These are phyloP conservation scores for Kwoniella pini DNA, from an alignment of 768 basidiomycete species.

Conservation along the genomic window DNA sequence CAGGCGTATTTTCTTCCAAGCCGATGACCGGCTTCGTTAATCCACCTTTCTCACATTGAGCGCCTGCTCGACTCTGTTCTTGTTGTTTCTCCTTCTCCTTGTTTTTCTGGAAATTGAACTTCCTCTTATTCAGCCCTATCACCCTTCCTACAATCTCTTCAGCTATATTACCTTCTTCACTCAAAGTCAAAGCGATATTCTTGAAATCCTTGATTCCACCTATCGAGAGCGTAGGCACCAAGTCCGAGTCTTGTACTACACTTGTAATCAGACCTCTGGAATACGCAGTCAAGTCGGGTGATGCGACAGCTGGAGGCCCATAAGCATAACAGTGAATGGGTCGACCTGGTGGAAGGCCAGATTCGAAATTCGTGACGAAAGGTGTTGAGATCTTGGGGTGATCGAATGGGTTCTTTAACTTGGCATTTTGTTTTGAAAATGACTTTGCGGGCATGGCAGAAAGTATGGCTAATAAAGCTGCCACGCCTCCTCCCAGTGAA, in stretches of 20 bases:
- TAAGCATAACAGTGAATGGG: constrained; percentile 55
- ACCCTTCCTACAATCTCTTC: constrained; percentile 56
- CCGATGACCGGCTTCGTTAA: background rate
- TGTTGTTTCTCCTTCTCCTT: background rate
- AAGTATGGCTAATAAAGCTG: constrained; percentile 51
- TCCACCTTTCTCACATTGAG: background rate
- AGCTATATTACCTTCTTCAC: constrained; percentile 52
- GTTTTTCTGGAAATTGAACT: constrained; percentile 5
- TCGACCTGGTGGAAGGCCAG: constrained; percentile 54
- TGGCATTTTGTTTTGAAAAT: constrained; percentile 29
- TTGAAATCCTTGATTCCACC: constrained; percentile 54
- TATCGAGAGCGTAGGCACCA: constrained; percentile 51
- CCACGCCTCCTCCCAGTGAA: constrained; percentile 56
- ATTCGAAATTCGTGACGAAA: constrained; percentile 53
- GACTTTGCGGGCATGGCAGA: constrained; percentile 38
- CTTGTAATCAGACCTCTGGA: constrained; percentile 53
- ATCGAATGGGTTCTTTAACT: background rate
- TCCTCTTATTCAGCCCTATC: constrained; percentile 14
- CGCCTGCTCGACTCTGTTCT: background rate
- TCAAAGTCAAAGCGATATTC: constrained; percentile 54
- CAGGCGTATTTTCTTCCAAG: no score
- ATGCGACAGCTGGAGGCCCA: constrained; percentile 54
- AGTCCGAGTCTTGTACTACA: constrained; percentile 52
- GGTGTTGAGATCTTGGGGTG: constrained; percentile 43
- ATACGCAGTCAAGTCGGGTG: constrained; percentile 52